Percentiles rank a stretch among this genome's conserved stretches.
These are phyloP conservation scores for Coemansia sp. DNA, from an alignment of 192 early-diverging fungal species.

Conservation along the genomic window DNA sequence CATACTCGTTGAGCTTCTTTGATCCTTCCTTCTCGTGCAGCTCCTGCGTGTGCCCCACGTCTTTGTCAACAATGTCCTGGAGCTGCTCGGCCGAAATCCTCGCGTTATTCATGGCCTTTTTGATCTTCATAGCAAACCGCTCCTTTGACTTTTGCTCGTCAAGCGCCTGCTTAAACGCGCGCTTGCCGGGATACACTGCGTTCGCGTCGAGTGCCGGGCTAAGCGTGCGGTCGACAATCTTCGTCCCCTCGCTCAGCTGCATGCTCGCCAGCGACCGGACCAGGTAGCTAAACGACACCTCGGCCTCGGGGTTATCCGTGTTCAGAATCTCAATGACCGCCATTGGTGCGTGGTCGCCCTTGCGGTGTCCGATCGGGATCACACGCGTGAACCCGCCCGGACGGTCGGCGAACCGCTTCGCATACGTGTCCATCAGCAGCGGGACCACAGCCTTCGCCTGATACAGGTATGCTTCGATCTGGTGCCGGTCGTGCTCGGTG, in stretches of 20 bases:
- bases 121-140: constrained; percentile 36
- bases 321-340: constrained; percentile 91
- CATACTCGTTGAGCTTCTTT: constrained; percentile 30
- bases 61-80: constrained; percentile 40
- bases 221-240: constrained; percentile 32
- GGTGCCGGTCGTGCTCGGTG: constrained; percentile 56
- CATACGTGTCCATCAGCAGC: constrained; percentile 77
- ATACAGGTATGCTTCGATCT: constrained; percentile 61
- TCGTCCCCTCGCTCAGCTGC: constrained; percentile 38
- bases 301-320: constrained; percentile 62
- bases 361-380: constrained; percentile 69
- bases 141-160: constrained; percentile 27
- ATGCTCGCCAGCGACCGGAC: constrained; percentile 43
- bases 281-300: constrained; percentile 61
- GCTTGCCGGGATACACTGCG: constrained; percentile 22
- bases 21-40: constrained; percentile 16
- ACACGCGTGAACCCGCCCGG: constrained; percentile 90
- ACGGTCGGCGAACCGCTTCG: constrained; percentile 75
- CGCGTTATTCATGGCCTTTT: constrained; percentile 37
- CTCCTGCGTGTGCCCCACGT: constrained; percentile 23
- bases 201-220: constrained; percentile 15
- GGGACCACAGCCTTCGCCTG: constrained; percentile 71
- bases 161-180: constrained; percentile 35
- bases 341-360: constrained; percentile 82
- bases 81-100: constrained; percentile 31